Percentiles rank a stretch among this genome's conserved stretches.
Evolutionary conservation across 495 filamentous ascomycete species (phyloP).

Genomic region (Rostrohypoxylon terebratum): DNA sequence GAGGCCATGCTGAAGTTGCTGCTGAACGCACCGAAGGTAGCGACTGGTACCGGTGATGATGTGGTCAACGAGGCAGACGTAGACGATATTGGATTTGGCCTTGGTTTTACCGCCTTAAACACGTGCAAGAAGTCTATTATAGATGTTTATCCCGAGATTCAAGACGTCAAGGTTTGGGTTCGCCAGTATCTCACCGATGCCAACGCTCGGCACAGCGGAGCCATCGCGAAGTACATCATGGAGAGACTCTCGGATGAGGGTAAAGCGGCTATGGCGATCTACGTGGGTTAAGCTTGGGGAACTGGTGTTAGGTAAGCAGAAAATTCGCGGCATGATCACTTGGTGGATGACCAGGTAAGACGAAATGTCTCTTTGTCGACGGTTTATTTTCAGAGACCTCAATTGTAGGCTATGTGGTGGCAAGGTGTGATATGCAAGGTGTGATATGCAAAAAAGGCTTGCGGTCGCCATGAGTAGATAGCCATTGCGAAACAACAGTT

Average conservation of each 20-base stretch:
- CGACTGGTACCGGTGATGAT: conserved; percentile 73
- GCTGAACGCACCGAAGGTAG: conserved; percentile 82
- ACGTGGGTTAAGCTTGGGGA: conserved; percentile 50
- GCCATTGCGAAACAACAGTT: background rate
- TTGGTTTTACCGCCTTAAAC: conserved; percentile 90
- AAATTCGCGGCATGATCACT: conserved; percentile 30
- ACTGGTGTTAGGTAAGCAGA: conserved; percentile 23
- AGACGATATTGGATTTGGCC: conserved; percentile 93
- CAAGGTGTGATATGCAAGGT: background rate
- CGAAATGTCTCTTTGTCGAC: conserved; percentile 23
- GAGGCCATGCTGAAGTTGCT: conserved; percentile 88
- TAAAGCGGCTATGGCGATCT: conserved; percentile 55
- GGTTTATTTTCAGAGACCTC: background rate
- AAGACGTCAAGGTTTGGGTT: conserved; percentile 84
- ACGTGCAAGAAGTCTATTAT: conserved; percentile 76
- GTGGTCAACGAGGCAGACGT: conserved; percentile 84
- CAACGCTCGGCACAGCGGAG: conserved; percentile 57
- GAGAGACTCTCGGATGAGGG: conserved; percentile 56
- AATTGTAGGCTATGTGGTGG: background rate
- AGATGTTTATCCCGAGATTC: conserved; percentile 86
- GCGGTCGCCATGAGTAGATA: conserved; percentile 5
- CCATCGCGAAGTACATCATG: conserved; percentile 54
- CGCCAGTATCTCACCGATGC: conserved; percentile 72
- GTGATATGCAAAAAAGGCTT: background rate
- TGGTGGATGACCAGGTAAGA: conserved; percentile 28